phyloP scores from a whole-genome alignment of 257 asterid genomes.

The Solanum pennellii region DNA sequence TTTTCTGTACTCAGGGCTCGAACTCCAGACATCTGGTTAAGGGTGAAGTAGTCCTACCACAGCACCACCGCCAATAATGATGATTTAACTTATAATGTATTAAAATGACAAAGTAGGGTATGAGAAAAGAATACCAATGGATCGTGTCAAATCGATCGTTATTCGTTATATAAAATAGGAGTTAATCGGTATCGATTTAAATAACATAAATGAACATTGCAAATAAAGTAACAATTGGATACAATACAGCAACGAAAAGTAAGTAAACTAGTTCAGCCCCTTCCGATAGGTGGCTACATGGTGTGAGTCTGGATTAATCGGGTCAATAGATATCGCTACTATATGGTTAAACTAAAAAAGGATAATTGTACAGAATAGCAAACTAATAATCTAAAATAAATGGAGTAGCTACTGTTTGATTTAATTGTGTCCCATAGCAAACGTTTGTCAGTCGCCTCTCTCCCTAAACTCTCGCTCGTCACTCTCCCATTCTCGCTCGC shows the following conservation, averaged over 20 bases:
- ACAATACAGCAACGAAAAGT: not conserved
- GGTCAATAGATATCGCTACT: not conserved
- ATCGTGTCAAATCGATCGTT: not conserved
- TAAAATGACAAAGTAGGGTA: not conserved
- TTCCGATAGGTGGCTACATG: not conserved
- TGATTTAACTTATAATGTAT: not conserved
- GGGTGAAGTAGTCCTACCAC: not conserved
- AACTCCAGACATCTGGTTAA: not conserved
- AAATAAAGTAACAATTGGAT: not conserved
- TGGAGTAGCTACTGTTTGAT: too few relatives aligned
- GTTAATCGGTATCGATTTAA: not conserved
- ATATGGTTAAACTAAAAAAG: not conserved
- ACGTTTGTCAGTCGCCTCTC: too few relatives aligned
- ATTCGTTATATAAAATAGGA: not conserved
- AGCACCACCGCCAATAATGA: not conserved
- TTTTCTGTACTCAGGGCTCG: not conserved
- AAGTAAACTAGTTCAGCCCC: not conserved
- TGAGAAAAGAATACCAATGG: too few relatives aligned
- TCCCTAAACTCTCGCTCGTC: too few relatives aligned
- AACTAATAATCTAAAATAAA: too few relatives aligned
- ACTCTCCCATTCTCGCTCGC: too few relatives aligned
- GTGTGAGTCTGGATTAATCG: not conserved
- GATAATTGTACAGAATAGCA: too few relatives aligned
- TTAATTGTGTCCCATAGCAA: rapidly evolving
- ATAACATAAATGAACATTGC: not conserved